Evolutionary conservation across 164 flowering plant species (phyloP).

Genomic region (Magnolia officinalis): DNA sequence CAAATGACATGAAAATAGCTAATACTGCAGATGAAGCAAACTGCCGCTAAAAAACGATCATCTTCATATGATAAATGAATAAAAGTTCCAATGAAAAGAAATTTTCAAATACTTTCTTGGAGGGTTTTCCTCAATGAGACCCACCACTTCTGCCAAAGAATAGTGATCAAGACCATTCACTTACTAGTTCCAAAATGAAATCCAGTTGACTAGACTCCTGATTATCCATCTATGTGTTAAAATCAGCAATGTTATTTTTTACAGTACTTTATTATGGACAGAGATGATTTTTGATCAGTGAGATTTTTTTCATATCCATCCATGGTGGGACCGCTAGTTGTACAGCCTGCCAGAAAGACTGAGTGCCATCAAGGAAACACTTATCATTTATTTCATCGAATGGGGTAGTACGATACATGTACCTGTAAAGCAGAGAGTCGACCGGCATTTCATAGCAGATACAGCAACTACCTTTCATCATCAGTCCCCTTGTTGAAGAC

Average conservation of each 20-base stretch:
- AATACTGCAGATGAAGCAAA: too few species aligned
- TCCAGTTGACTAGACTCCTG: too few species aligned
- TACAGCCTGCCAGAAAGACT: background rate
- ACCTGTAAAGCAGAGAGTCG: conserved; percentile 86
- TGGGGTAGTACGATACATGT: background rate
- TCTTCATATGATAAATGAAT: background rate
- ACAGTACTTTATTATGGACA: too few species aligned
- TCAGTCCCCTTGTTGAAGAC: conserved; percentile 9
- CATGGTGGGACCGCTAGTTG: too few species aligned
- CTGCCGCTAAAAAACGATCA: background rate
- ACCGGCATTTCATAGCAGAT: conserved; percentile 65
- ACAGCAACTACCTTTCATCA: conserved; percentile 51
- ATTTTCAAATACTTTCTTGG: background rate
- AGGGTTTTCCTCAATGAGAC: background rate
- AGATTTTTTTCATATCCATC: too few species aligned
- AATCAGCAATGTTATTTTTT: too few species aligned
- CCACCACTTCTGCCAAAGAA: background rate
- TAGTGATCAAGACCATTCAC: background rate
- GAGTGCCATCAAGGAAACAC: background rate
- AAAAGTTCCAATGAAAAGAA: background rate
- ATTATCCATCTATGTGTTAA: too few species aligned
- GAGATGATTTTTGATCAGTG: too few species aligned
- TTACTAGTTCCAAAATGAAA: too few species aligned
- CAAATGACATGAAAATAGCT: too few species aligned
- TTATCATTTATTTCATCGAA: background rate